Conservation (phyloP, 1,284 basidiomycete genomes). For the Moniliella sp. region DNA sequence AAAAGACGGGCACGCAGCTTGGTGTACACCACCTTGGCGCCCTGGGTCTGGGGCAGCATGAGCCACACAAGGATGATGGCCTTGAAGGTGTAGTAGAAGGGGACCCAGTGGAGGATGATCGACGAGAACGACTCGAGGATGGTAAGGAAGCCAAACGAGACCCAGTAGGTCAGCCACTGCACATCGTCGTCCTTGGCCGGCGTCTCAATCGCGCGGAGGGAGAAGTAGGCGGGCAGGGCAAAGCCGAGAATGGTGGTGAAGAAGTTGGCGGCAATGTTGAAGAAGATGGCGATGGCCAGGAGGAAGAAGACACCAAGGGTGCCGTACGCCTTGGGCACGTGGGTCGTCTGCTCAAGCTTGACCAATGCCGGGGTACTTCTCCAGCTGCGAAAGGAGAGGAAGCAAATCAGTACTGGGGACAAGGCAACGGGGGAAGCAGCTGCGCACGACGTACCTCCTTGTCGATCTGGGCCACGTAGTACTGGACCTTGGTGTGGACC, state of each 20-base stretch:
- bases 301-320: slow-evolving; percentile 53
- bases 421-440: slow-evolving; percentile 1
- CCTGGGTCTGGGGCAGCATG: slow-evolving; percentile 58
- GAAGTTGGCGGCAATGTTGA: slow-evolving; percentile 30
- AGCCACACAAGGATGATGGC: slow-evolving; percentile 66
- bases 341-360: slow-evolving; percentile 63
- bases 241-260: slow-evolving; percentile 32
- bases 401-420: background rate
- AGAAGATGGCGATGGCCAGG: slow-evolving; percentile 34
- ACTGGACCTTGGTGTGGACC: slow-evolving; percentile 28
- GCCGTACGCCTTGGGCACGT: slow-evolving; percentile 75
- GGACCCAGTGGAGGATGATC: slow-evolving; percentile 43
- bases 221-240: slow-evolving; percentile 33
- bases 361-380: slow-evolving; percentile 53
- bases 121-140: slow-evolving; percentile 30
- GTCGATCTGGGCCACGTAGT: slow-evolving; percentile 43
- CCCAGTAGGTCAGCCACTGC: slow-evolving; percentile 13
- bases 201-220: slow-evolving; percentile 29
- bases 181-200: slow-evolving; percentile 32
- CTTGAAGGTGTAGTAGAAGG: slow-evolving; percentile 65
- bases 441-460: slow-evolving; percentile 50
- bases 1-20: slow-evolving; percentile 25
- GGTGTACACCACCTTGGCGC: slow-evolving; percentile 31
- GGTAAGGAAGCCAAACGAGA: slow-evolving; percentile 30
- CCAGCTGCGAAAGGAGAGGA: slow-evolving; percentile 41